Evolutionary conservation across 164 flowering plant genomes (phyloP).

Genomic region (Umbilicus rupestris): DNA sequence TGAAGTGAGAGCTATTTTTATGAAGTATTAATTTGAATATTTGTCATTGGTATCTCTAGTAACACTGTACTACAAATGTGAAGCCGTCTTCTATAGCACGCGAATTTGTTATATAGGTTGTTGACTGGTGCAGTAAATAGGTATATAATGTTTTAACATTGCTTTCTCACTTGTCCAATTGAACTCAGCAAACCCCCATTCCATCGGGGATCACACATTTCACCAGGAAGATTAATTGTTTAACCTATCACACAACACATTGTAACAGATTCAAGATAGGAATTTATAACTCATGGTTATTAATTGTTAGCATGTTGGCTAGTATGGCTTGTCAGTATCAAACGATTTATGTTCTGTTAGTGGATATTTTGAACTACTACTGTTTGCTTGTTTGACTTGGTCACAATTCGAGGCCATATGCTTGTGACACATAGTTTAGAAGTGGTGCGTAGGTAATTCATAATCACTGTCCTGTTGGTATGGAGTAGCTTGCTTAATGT

Average conservation of each 20-base stretch:
- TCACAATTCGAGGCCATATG: neutral
- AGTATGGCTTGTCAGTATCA: too few species aligned
- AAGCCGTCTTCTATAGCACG: neutral
- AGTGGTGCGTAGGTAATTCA: neutral
- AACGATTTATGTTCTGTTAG: neutral
- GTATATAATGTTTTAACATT: neutral
- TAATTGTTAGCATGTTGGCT: neutral
- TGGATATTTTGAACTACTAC: neutral
- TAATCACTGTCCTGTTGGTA: neutral
- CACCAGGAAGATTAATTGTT: neutral
- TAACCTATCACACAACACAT: neutral
- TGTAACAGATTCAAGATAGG: neutral
- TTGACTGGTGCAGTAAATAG: neutral
- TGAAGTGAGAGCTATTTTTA: conserved; percentile 28
- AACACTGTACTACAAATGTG: neutral
- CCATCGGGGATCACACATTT: neutral
- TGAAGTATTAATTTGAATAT: neutral
- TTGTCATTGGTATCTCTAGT: neutral
- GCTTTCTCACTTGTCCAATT: neutral
- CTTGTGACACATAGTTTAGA: neutral
- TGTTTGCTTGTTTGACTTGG: neutral
- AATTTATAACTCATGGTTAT: neutral
- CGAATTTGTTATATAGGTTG: neutral
- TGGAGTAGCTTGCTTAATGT: neutral
- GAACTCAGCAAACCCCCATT: neutral